Base-by-base conservation (phyloP, 2,329 filamentous ascomycete species). In the Fusarium sulawesiense region DNA sequence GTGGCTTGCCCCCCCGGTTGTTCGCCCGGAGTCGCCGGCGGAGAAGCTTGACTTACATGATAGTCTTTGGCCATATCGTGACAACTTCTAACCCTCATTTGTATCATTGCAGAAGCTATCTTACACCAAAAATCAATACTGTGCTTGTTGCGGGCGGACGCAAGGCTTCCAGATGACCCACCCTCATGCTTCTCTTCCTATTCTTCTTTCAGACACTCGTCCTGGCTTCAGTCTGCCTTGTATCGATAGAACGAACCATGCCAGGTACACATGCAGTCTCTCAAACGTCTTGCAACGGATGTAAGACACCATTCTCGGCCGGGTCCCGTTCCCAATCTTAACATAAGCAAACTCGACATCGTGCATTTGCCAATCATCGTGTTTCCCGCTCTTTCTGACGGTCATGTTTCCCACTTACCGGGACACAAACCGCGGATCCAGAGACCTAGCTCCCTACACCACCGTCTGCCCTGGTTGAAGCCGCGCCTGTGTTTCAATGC, bases 1-100 rank as follows among this genome's bases (percentile, higher is more conserved):
- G 76, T 77, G 76, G 74, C 76, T 77, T 70, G 72, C 72, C 25
- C 58, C 72, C 60, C 34, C 34, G 34, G 62, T 70, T 64, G 50
- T 56, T 67, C 45, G 49, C 63, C 66, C 73, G 72, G 74, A 74
- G 73, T 75, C 68, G 72, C 75, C 75, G 74, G 72, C 66, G 72
- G 68, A 73, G 64, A 73, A 64, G 57, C 66, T 70, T 48, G 55
- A 71, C 64, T 50, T 55, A 64, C 63, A 59, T 44, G 50, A 67
- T 44, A 41, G 58, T 55, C 21, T 63, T 61, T 56, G 62, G 60
- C 66, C 58, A 51, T 62, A 71, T 71, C 71, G 63, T 71, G 63
- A 74, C 72, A 57, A 55, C 66, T 66, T 69, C 59, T 45, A 46
- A 48, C 55, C 71, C 71, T 57, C 70, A 73, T 74, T 69, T 56